Percentiles rank a stretch among this genome's conserved stretches.
phyloP scores from a whole-genome alignment of 2,329 filamentous ascomycete species.

The Verticillium isaacii region DNA sequence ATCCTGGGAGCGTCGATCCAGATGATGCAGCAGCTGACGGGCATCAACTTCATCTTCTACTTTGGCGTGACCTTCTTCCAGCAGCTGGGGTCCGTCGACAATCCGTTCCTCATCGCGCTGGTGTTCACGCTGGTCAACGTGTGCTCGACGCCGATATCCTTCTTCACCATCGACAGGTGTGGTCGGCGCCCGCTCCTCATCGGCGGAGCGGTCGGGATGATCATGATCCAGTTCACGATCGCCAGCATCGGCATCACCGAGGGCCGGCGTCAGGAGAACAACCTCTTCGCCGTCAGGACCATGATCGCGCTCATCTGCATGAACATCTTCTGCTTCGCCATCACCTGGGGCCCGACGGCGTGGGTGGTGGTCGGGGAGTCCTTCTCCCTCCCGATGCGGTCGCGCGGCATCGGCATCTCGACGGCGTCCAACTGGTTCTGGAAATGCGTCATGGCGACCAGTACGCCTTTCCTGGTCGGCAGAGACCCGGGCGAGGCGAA shows the following conservation, averaged over 20 bases:
- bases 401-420: conserved; percentile 65
- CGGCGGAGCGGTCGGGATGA: conserved; percentile 65
- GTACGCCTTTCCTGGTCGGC: conserved; percentile 68
- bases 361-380: conserved; percentile 72
- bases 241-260: conserved; percentile 47
- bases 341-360: conserved; percentile 66
- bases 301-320: conserved; percentile 74
- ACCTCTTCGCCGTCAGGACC: conserved; percentile 22
- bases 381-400: conserved; percentile 70
- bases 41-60: conserved; percentile 71
- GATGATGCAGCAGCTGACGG: conserved; percentile 52
- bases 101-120: conserved; percentile 68
- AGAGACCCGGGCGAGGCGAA: conserved; percentile 38
- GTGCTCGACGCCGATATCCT: conserved; percentile 9
- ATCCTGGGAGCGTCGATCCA: conserved; percentile 52
- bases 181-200: conserved; percentile 59
- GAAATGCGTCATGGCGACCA: conserved; percentile 57
- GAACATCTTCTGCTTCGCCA: conserved; percentile 77
- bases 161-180: conserved; percentile 14
- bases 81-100: conserved; percentile 56
- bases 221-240: conserved; percentile 66
- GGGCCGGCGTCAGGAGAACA: conserved; percentile 24
- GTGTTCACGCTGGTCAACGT: conserved; percentile 57
- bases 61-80: conserved; percentile 68
- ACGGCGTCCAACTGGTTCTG: conserved; percentile 73